Percentiles rank a stretch among this genome's conserved stretches.
phyloP scores from a whole-genome alignment of 768 basidiomycete species.

The Tylopilus felleus region DNA sequence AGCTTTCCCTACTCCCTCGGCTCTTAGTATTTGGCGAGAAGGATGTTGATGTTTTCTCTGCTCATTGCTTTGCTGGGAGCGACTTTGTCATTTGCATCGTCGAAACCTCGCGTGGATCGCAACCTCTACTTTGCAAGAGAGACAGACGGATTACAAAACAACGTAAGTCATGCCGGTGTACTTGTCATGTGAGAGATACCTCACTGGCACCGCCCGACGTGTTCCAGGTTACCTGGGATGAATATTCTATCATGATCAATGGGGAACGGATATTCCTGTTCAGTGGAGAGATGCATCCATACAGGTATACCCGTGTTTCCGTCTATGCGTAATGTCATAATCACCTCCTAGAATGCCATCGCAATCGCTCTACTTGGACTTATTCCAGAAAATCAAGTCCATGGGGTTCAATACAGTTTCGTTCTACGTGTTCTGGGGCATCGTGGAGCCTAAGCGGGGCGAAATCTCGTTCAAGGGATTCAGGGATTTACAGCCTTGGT shows the following conservation, averaged over 20 bases:
- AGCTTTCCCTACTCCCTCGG: neutral
- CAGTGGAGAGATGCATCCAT: conserved; percentile 62
- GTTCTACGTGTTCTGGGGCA: conserved; percentile 59
- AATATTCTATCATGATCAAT: conserved; percentile 53
- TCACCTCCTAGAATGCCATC: conserved; percentile 32
- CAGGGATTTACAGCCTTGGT: conserved; percentile 29
- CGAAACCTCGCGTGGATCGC: conserved; percentile 3
- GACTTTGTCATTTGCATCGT: conserved; percentile 11
- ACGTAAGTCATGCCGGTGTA: conserved; percentile 2
- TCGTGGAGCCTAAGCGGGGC: conserved; percentile 39
- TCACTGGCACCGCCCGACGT: neutral
- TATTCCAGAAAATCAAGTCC: conserved; percentile 62
- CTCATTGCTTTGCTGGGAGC: conserved; percentile 10
- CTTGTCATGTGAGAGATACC: neutral
- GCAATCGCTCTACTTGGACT: conserved; percentile 39
- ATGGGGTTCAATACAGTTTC: conserved; percentile 39
- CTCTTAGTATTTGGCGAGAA: neutral
- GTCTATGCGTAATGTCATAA: neutral
- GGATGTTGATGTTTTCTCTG: conserved; percentile 11
- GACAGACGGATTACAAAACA: conserved; percentile 15
- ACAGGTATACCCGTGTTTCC: conserved; percentile 32
- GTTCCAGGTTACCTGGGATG: conserved; percentile 53
- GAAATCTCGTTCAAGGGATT: conserved; percentile 53
- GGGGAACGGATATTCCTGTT: conserved; percentile 57
- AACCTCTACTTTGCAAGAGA: conserved; percentile 16